Evolutionary conservation across 2,329 filamentous ascomycete species (phyloP), one percentile per base, ranked within the genome.

Genomic region (Aspergillus arachidicola): DNA sequence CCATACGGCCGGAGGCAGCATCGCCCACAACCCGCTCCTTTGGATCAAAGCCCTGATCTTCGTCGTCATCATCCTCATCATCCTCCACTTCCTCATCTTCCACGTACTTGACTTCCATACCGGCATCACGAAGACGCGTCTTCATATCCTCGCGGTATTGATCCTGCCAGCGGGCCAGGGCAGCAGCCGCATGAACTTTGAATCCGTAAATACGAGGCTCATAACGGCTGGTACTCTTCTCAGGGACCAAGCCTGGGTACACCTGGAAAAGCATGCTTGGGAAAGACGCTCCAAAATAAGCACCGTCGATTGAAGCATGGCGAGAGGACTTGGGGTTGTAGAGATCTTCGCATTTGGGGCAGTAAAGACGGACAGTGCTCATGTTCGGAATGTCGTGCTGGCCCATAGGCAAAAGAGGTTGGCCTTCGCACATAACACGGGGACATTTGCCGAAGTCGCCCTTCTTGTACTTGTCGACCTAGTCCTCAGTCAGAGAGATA

Each of bases 221-320:
- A 80, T 98, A 97, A 69, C 95, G 88, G 68, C 93, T 89, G 66
- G 89, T 84, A 71, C 88, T 93, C 85, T 98, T 99, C 69, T 88
- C 84, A 3, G 95, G 95, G 58, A 96, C 88, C 71, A 99, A 85
- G 28, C 91, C 89, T 6, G 95, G 94, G 77, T 98, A 98, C 60
- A 99, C 95, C 79, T 99, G 95, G 84, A 99, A 98, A 66, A 99
- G 88, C 80, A 99, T 97, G 81, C 97, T 97, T 85, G 97, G 94
- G 84, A 99, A 99, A 3, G 92, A 96, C 55, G 94, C 94, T 71
- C 95, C 95, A 71, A 99, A 99, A 85, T 98, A 99, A 68, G 95
- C 95, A 67, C 95, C 95, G 77, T 99, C 95, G 73, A 99, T 97
- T 63, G 91, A 87, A 57, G 94, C 93, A 80, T 99, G 95, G 32